Percentiles rank a stretch among this genome's conserved stretches.
Evolutionary conservation across 495 filamentous ascomycete species (phyloP).

Genomic region (Penicillium robsamsonii): DNA sequence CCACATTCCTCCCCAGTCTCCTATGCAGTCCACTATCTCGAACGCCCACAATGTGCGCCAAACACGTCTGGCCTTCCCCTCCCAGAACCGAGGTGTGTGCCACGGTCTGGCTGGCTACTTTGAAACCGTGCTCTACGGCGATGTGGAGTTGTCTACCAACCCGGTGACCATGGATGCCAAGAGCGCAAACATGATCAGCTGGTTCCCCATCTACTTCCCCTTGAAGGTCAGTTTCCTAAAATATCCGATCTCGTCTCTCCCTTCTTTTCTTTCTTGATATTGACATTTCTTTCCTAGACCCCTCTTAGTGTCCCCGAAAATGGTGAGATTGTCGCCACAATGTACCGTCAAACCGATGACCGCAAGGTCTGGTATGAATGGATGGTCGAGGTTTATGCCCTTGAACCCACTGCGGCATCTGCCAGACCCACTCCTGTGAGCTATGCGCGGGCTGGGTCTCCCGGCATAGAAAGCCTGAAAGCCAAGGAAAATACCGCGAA

Average conservation of each 20-base stretch:
- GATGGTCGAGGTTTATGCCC: conserved; percentile 79
- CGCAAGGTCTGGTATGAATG: conserved; percentile 99
- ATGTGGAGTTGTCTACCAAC: conserved; percentile 86
- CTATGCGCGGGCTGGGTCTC: conserved; percentile 33
- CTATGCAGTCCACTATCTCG: conserved; percentile 38
- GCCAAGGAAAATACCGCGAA: conserved; percentile 20
- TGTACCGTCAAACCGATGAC: conserved; percentile 94
- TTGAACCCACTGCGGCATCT: conserved; percentile 30
- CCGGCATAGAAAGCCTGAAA: conserved; percentile 28
- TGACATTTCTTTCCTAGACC: conserved; percentile 49
- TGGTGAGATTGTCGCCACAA: conserved; percentile 80
- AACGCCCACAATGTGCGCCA: conserved; percentile 89
- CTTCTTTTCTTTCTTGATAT: neutral
- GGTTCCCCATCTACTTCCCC: conserved; percentile 99
- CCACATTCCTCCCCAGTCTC: conserved; percentile 38
- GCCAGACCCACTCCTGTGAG: conserved; percentile 32
- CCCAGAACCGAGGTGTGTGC: conserved; percentile 71
- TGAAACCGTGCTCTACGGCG: conserved; percentile 82
- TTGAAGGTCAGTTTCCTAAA: conserved; percentile 65
- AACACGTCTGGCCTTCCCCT: conserved; percentile 70
- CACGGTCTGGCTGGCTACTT: conserved; percentile 96
- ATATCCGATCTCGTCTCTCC: neutral
- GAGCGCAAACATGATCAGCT: conserved; percentile 95
- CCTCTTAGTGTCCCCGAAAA: conserved; percentile 85
- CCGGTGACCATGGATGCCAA: conserved; percentile 89